phyloP scores from a whole-genome alignment of 805 yeast genomes.

The Starmera amethionina region DNA sequence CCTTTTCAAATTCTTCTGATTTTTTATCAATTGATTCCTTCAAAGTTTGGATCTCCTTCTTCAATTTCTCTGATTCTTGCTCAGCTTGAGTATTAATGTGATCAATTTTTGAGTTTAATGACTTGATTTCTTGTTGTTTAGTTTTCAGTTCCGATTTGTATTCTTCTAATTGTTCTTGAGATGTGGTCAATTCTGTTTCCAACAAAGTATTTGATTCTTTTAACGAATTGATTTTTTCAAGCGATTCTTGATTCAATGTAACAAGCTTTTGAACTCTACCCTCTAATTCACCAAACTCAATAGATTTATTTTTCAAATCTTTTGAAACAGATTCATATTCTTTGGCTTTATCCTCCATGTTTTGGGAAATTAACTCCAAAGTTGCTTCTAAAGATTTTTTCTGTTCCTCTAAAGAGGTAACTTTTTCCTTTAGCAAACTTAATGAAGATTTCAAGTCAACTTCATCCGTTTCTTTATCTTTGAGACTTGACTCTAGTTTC shows the following conservation, averaged over 20 bases:
- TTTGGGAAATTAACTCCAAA: conserved; percentile 22
- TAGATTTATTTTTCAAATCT: conserved; percentile 4
- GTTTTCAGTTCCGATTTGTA: conserved; percentile 4
- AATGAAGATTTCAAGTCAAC: conserved; percentile 17
- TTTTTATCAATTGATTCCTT: conserved; percentile 28
- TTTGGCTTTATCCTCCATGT: conserved; percentile 18
- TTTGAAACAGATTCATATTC: conserved; percentile 11
- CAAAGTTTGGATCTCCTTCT: conserved; percentile 20
- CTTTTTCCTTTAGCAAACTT: conserved; percentile 15
- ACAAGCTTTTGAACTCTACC: too few species aligned
- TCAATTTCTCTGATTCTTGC: conserved; percentile 15
- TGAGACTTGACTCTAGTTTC: conserved; percentile 15
- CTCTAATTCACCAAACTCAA: neutral
- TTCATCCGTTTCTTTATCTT: conserved; percentile 20
- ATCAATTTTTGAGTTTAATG: conserved; percentile 11
- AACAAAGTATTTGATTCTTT: conserved; percentile 1
- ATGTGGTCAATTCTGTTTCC: conserved; percentile 11
- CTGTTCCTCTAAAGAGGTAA: conserved; percentile 20
- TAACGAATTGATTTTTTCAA: conserved; percentile 3
- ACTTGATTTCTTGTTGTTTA: conserved; percentile 7
- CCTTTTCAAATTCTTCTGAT: conserved; percentile 37
- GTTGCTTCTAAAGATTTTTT: conserved; percentile 23
- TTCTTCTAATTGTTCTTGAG: conserved; percentile 12
- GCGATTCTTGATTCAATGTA: neutral
- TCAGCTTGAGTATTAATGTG: conserved; percentile 13